Evolutionary conservation across 2,329 filamentous ascomycete genomes (phyloP).

Genomic region (Nigrospora sphaerica): DNA sequence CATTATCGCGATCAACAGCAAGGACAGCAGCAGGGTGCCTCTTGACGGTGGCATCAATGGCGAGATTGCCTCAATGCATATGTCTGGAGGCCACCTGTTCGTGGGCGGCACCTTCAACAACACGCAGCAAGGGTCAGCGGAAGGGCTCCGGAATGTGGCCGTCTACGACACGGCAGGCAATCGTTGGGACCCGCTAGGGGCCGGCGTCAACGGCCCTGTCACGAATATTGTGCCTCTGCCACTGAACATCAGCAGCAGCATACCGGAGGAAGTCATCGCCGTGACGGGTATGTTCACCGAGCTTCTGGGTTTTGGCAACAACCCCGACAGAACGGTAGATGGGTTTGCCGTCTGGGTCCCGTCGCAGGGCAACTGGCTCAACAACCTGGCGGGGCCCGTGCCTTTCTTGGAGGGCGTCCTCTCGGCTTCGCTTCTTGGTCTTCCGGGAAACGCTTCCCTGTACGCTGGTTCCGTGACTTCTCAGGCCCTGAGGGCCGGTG

Average conservation of each 20-base stretch:
- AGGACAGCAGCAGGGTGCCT: slow-evolving; percentile 53
- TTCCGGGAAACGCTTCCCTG: slow-evolving; percentile 57
- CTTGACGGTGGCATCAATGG: slow-evolving; percentile 72
- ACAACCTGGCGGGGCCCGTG: slow-evolving; percentile 61
- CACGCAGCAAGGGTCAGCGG: slow-evolving; percentile 52
- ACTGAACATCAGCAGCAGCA: slow-evolving; percentile 66
- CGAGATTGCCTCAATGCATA: slow-evolving; percentile 64
- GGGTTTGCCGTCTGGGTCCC: slow-evolving; percentile 93
- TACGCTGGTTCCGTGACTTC: slow-evolving; percentile 81
- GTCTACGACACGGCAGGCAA: slow-evolving; percentile 64
- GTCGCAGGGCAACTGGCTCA: slow-evolving; percentile 78
- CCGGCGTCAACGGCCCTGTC: slow-evolving; percentile 78
- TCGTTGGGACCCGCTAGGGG: slow-evolving; percentile 72
- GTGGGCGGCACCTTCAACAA: slow-evolving; percentile 81
- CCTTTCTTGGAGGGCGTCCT: slow-evolving; percentile 67
- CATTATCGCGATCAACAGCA: slow-evolving; percentile 65
- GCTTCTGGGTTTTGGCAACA: slow-evolving; percentile 61
- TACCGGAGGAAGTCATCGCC: slow-evolving; percentile 66
- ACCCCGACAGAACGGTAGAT: slow-evolving; percentile 51
- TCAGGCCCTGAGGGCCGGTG: slow-evolving; percentile 64
- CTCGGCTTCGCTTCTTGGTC: slow-evolving; percentile 58
- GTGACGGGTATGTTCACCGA: slow-evolving; percentile 74
- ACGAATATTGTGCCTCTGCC: slow-evolving; percentile 66
- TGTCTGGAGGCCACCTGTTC: slow-evolving; percentile 62
- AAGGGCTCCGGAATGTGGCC: slow-evolving; percentile 69